Evolutionary conservation across 352 stramenopile genomes (phyloP).

Genomic region (Aphanomyces euteiches): DNA sequence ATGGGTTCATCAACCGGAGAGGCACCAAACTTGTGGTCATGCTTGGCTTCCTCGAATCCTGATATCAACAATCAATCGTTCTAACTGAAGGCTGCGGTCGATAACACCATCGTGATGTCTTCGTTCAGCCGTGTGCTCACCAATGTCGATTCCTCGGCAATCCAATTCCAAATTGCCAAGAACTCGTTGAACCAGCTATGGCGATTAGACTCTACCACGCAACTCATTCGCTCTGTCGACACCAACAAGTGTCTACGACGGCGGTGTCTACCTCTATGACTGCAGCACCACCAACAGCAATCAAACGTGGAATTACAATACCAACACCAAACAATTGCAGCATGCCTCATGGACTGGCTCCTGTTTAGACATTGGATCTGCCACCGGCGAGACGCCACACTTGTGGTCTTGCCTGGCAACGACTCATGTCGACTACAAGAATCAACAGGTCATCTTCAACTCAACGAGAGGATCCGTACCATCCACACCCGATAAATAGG

Average conservation of each 20-base stretch:
- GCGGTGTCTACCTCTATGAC: conserved; percentile 48
- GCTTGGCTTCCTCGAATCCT: neutral
- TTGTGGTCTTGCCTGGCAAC: no score
- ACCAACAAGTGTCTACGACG: conserved; percentile 33
- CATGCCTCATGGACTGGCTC: conserved; percentile 39
- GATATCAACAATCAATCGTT: neutral
- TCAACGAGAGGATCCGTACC: no score
- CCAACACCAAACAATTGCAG: conserved; percentile 39
- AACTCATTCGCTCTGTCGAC: neutral
- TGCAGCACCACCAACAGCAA: conserved; percentile 50
- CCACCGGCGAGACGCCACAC: no score
- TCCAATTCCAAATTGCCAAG: neutral
- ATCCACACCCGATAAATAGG: no score
- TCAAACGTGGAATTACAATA: conserved; percentile 53
- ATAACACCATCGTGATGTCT: neutral
- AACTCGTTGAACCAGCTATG: conserved; percentile 30
- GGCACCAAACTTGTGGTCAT: conserved; percentile 50
- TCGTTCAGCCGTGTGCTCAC: neutral
- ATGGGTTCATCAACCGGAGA: conserved; percentile 41
- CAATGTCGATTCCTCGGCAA: neutral
- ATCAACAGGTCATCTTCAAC: no score
- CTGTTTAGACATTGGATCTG: neutral
- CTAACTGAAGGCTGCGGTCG: neutral
- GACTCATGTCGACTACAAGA: no score
- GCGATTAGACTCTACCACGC: neutral